These are phyloP conservation scores for Trypanosoma platydactyli DNA, from an alignment of 208 protist species.

Conservation along the genomic window DNA sequence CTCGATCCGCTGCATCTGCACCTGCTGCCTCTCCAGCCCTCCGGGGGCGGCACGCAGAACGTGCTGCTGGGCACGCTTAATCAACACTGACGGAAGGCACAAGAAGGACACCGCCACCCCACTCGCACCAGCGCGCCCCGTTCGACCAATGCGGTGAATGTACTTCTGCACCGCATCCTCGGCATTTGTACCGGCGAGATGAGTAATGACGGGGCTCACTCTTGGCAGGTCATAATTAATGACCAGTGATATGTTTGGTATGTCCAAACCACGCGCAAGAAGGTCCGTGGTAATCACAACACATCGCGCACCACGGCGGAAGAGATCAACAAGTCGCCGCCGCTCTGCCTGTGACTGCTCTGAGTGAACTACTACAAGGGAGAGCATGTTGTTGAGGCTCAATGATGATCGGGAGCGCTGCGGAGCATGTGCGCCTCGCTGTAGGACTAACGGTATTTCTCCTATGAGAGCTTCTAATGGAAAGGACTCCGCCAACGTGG, in stretches of 20 bases:
- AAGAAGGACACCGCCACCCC: slow-evolving; percentile 94
- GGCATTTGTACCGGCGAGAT: slow-evolving; percentile 3
- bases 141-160: slow-evolving; percentile 96
- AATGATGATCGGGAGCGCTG: slow-evolving; percentile 8
- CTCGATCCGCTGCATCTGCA: neutral
- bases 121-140: slow-evolving; percentile 83
- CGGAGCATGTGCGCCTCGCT: neutral
- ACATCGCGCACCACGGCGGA: slow-evolving; percentile 89
- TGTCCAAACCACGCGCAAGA: slow-evolving; percentile 92
- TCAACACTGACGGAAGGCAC: slow-evolving; percentile 47
- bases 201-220: neutral
- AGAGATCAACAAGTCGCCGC: slow-evolving; percentile 94
- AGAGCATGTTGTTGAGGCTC: slow-evolving; percentile 50
- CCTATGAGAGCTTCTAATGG: slow-evolving; percentile 52
- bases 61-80: slow-evolving; percentile 37
- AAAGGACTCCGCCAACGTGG: slow-evolving; percentile 37
- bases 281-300: slow-evolving; percentile 99
- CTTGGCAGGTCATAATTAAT: slow-evolving; percentile 98
- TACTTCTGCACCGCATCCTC: slow-evolving; percentile 86
- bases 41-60: neutral
- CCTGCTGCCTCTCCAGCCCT: neutral
- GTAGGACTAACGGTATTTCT: slow-evolving; percentile 28
- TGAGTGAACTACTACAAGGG: slow-evolving; percentile 73
- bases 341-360: slow-evolving; percentile 88
- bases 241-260: slow-evolving; percentile 95